A percentile compares a stretch with the other conserved stretches of the same genome.
These are phyloP conservation scores for Monilinia polystroma DNA, from an alignment of 2,329 filamentous ascomycete species.

Conservation along the genomic window DNA sequence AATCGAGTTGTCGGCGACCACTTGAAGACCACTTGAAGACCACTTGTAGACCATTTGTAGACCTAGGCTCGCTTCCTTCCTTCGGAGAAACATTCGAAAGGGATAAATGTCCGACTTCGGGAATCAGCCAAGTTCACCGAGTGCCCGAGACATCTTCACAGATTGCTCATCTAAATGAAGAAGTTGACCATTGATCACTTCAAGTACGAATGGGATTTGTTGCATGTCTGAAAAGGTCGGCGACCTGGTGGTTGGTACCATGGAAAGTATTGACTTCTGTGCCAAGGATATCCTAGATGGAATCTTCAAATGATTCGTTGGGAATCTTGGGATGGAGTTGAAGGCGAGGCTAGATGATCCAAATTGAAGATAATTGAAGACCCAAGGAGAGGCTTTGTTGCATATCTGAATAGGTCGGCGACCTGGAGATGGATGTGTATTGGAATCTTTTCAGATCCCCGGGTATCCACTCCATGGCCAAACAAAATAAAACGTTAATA, in stretches of 20 bases:
- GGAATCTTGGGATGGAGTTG: too few relatives aligned
- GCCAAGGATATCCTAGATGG: too few relatives aligned
- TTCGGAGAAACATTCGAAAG: slow-evolving; percentile 1
- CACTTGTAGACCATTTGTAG: background rate
- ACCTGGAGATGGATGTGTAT: background rate
- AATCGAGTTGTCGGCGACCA: slow-evolving; percentile 16
- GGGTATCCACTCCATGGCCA: slow-evolving; percentile 4
- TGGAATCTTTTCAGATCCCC: background rate
- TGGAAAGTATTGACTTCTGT: too few relatives aligned
- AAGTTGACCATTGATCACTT: slow-evolving; percentile 2
- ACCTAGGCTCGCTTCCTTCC: slow-evolving; percentile 4
- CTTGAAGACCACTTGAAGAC: background rate
- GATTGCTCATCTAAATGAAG: slow-evolving; percentile 9
- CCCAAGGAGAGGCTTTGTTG: background rate
- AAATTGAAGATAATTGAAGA: too few relatives aligned
- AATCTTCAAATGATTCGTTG: too few relatives aligned
- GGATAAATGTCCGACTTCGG: background rate
- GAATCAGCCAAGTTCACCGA: background rate
- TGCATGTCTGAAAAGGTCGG: too few relatives aligned
- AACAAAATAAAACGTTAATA: background rate
- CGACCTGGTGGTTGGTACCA: too few relatives aligned
- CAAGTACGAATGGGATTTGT: slow-evolving; percentile 11
- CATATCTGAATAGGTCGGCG: slow-evolving; percentile 19
- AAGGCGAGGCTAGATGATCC: too few relatives aligned
- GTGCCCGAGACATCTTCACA: background rate